Conservation (phyloP, 1,284 basidiomycete genomes). For the Volvariella surrecta region DNA sequence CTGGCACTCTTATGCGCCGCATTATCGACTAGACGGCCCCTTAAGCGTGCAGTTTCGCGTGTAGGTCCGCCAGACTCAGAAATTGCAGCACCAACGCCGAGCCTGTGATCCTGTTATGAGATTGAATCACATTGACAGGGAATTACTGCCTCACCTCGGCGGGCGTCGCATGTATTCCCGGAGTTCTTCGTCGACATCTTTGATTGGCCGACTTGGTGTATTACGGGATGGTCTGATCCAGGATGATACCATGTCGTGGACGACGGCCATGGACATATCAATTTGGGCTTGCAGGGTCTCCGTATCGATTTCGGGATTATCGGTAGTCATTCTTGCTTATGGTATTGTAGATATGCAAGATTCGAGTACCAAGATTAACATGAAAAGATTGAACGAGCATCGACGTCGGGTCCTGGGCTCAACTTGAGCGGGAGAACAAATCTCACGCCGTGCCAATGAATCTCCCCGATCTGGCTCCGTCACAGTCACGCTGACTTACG, state of each 20-base stretch:
- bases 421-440: no score
- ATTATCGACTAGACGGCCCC: constrained; percentile 44
- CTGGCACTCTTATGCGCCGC: constrained; percentile 35
- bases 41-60: constrained; percentile 44
- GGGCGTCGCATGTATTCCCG: constrained; percentile 59
- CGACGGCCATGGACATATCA: constrained; percentile 69
- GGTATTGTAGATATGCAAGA: no score
- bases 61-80: constrained; percentile 34
- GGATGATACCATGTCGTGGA: constrained; percentile 59
- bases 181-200: constrained; percentile 45
- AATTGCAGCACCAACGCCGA: constrained; percentile 61
- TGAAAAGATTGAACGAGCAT: no score
- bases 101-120: constrained; percentile 25
- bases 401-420: no score
- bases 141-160: constrained; percentile 40
- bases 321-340: no score
- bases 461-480: no score
- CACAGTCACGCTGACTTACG: no score
- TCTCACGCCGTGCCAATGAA: no score
- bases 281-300: constrained; percentile 68
- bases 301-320: constrained; percentile 31
- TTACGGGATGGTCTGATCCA: constrained; percentile 52
- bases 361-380: no score
- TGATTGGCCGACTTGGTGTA: constrained; percentile 20
- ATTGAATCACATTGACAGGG: constrained; percentile 8